phyloP scores from a whole-genome alignment of 2,329 filamentous ascomycete species.

The Penicillium freii region DNA sequence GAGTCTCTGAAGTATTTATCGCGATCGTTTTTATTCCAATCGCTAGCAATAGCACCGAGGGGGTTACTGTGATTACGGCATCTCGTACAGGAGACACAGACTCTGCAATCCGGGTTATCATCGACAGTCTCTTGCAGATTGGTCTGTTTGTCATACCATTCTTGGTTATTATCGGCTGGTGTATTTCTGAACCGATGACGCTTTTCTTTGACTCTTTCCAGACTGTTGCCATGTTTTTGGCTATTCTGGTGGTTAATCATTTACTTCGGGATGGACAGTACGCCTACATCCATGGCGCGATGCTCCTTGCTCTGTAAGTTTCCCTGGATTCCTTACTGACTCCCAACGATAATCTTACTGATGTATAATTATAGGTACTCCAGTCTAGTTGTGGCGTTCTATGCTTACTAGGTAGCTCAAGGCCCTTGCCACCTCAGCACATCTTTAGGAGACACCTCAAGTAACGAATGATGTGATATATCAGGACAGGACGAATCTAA shows the following conservation, averaged over 20 bases:
- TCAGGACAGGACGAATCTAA: not conserved
- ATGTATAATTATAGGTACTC: constrained; percentile 6
- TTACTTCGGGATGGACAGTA: constrained; percentile 70
- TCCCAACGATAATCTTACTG: not conserved
- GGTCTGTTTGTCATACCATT: constrained; percentile 70
- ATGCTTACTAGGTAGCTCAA: constrained; percentile 3
- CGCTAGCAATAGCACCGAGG: constrained; percentile 71
- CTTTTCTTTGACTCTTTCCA: constrained; percentile 72
- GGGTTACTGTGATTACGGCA: constrained; percentile 70
- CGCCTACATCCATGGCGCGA: constrained; percentile 73
- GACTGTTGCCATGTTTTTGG: constrained; percentile 67
- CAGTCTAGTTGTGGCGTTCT: constrained; percentile 13
- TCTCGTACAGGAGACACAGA: constrained; percentile 63
- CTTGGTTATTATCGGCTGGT: constrained; percentile 71
- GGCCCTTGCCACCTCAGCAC: not conserved
- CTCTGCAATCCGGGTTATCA: constrained; percentile 67
- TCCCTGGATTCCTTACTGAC: rapidly evolving
- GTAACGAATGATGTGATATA: not conserved
- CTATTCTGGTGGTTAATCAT: constrained; percentile 66
- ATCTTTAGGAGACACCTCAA: not conserved
- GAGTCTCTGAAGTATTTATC: constrained; percentile 70
- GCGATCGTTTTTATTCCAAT: constrained; percentile 71
- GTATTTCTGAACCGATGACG: constrained; percentile 65
- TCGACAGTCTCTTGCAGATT: constrained; percentile 73
- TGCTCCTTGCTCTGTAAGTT: constrained; percentile 53